Conservation (phyloP, 2,329 filamentous ascomycete species). For the Xylaria arbuscula region DNA sequence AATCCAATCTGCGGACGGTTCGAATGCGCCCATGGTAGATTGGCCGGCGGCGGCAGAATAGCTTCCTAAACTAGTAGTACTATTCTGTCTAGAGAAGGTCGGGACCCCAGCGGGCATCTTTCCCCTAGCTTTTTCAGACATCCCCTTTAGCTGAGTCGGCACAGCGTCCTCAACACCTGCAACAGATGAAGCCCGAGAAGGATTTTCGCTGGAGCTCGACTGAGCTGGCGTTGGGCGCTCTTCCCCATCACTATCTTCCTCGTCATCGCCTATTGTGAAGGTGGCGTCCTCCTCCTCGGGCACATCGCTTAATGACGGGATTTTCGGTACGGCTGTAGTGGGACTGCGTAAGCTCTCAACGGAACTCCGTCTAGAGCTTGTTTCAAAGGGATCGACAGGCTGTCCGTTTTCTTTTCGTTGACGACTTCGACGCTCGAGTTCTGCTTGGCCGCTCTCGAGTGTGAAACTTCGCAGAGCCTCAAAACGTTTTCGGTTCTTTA, state of each 20-base stretch:
- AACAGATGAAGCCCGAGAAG: conserved; percentile 75
- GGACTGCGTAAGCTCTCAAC: conserved; percentile 76
- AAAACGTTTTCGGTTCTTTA: conserved; percentile 84
- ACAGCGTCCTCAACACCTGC: conserved; percentile 79
- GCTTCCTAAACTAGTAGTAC: conserved; percentile 81
- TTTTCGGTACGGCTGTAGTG: conserved; percentile 62
- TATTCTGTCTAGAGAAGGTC: conserved; percentile 91
- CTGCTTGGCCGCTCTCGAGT: conserved; percentile 89
- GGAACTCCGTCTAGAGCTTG: conserved; percentile 67
- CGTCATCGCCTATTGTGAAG: conserved; percentile 91
- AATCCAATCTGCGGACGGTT: conserved; percentile 86
- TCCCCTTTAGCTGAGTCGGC: conserved; percentile 84
- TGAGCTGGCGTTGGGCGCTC: conserved; percentile 67
- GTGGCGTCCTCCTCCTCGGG: conserved; percentile 82
- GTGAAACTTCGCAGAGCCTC: conserved; percentile 89
- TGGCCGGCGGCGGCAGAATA: conserved; percentile 66
- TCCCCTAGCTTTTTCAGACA: conserved; percentile 96
- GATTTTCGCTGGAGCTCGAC: conserved; percentile 71
- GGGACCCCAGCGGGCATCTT: conserved; percentile 89
- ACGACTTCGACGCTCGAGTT: conserved; percentile 83
- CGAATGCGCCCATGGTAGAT: conserved; percentile 72
- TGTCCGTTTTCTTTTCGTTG: conserved; percentile 72
- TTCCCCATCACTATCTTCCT: conserved; percentile 68
- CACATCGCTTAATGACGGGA: conserved; percentile 71
- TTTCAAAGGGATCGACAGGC: conserved; percentile 62